Conservation (phyloP, 768 basidiomycete species). For the Tylopilus sp. region DNA sequence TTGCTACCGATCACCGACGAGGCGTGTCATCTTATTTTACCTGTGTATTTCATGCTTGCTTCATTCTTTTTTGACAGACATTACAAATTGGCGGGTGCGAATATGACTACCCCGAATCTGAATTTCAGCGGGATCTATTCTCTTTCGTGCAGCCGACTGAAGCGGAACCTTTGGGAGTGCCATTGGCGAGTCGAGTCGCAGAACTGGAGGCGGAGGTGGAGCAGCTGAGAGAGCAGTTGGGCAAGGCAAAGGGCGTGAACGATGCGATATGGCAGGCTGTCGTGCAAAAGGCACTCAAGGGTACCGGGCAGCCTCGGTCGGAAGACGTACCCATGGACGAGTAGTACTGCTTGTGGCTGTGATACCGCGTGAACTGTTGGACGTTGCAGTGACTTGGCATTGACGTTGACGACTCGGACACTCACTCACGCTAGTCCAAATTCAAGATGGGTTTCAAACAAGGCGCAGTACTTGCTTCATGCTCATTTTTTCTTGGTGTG, state of each 20-base stretch:
- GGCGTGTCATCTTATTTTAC: slow-evolving; percentile 29
- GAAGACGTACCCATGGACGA: slow-evolving; percentile 11
- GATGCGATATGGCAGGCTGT: slow-evolving; percentile 91
- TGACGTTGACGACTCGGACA: too few species aligned
- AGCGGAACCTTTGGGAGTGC: slow-evolving; percentile 27
- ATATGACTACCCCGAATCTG: slow-evolving; percentile 45
- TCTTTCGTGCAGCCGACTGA: slow-evolving; percentile 54
- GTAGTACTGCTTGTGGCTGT: slow-evolving; percentile 19
- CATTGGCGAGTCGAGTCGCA: slow-evolving; percentile 53
- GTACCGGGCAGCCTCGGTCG: background rate
- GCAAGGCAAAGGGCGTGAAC: slow-evolving; percentile 86
- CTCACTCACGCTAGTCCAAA: background rate
- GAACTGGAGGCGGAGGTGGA: slow-evolving; percentile 74
- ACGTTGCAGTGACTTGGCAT: too few species aligned
- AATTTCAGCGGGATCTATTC: slow-evolving; percentile 62
- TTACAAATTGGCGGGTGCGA: slow-evolving; percentile 14
- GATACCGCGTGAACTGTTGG: slow-evolving; percentile 17
- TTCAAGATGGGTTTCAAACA: slow-evolving; percentile 79
- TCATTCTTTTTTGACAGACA: slow-evolving; percentile 13
- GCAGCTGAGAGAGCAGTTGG: slow-evolving; percentile 62
- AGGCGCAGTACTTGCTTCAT: slow-evolving; percentile 82
- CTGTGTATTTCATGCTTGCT: background rate
- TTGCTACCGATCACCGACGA: slow-evolving; percentile 48
- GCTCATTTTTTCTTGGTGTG: slow-evolving; percentile 87
- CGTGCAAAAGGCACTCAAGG: slow-evolving; percentile 57